phyloP scores from a whole-genome alignment of 108 stramenopile genomes.

The Pseudonitzschia delicatissima region DNA sequence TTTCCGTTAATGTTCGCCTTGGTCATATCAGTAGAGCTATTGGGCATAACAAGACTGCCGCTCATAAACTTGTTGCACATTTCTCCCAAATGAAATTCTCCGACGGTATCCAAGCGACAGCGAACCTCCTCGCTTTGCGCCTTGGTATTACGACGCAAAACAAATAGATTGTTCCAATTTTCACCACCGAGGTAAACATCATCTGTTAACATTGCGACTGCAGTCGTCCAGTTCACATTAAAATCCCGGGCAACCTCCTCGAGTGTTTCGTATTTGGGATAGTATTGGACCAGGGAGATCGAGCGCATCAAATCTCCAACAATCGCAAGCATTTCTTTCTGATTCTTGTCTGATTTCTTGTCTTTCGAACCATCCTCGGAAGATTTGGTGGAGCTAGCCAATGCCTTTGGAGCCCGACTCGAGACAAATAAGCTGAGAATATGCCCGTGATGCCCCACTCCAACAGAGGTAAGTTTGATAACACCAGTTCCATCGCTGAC shows the following conservation, averaged over 20 bases:
- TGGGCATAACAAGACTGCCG: slow-evolving; percentile 92
- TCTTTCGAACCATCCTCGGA: slow-evolving; percentile 9
- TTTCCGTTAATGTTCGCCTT: slow-evolving; percentile 2
- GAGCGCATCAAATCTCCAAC: slow-evolving; percentile 98
- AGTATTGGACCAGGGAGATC: slow-evolving; percentile 88
- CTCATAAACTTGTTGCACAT: slow-evolving; percentile 91
- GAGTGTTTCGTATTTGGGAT: slow-evolving; percentile 70
- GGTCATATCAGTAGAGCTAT: slow-evolving; percentile 16
- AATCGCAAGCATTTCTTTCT: slow-evolving; percentile 78
- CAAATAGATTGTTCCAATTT: slow-evolving; percentile 89
- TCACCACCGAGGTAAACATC: slow-evolving; percentile 93
- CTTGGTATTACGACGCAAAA: slow-evolving; percentile 75
- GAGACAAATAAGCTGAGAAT: slow-evolving; percentile 89
- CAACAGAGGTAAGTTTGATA: slow-evolving; percentile 41
- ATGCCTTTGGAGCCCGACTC: slow-evolving; percentile 47
- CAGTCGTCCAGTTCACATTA: slow-evolving; percentile 94
- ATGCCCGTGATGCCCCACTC: slow-evolving; percentile 92
- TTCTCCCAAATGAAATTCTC: slow-evolving; percentile 95
- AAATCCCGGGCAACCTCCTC: slow-evolving; percentile 94
- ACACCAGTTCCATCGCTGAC: slow-evolving; percentile 38
- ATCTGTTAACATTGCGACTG: slow-evolving; percentile 89
- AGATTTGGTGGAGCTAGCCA: background rate
- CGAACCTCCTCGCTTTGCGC: slow-evolving; percentile 83
- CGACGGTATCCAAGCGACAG: slow-evolving; percentile 85
- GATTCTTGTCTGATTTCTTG: background rate